Base-by-base conservation (phyloP, 306 rosid species). In the Abrus precatorius region DNA sequence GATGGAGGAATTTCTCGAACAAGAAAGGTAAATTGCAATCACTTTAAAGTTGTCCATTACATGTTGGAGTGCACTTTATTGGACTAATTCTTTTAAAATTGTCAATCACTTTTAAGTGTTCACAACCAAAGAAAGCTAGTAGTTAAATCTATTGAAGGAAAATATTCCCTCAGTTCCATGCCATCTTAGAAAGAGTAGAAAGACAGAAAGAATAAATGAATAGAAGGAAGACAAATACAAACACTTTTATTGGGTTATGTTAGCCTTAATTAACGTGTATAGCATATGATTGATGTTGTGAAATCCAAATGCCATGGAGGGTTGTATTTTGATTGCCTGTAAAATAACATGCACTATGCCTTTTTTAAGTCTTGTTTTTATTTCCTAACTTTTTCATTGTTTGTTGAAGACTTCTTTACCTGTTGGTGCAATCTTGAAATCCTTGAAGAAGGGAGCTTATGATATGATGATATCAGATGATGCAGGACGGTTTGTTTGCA, bases 401-500 rank as follows among this genome's bases (percentile, higher is more conserved):
- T 85, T 87, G 68, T 59, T 86, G 80, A 65, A 92, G 98, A 91
- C 95, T 36, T 77, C 72, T 29, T 75, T 91, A 75, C 75, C 91
- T 0, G 75, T 69, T 5, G 87, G 79, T 84, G 88, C 77, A 33
- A 91, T 94, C 76, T 45, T 64, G 47, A 87, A 90, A 84, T 71
- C 48, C 59, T 78, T 91, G 88, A 90, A 90, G 91, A 79, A 87
- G 72, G 86, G 77, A 68, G 91, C 66, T 80, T 88, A 77, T 64
- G 88, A 88, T 36, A 95, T 73, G 82, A 78, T 44, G n/a, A 33
- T 85, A 75, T 94, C 97, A 54, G 83, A 89, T 27, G 97, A 94
- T 32, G 97, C 97, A 0, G 98, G 98, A 10, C 89, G 97, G 5
- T 94, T 89, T 41, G 97, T 94, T 72, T 94, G 98, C 91, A 94